Evolutionary conservation across 2,329 filamentous ascomycete species (phyloP), one percentile per base, ranked within the genome.

Genomic region (Arthroderma uncinatum): DNA sequence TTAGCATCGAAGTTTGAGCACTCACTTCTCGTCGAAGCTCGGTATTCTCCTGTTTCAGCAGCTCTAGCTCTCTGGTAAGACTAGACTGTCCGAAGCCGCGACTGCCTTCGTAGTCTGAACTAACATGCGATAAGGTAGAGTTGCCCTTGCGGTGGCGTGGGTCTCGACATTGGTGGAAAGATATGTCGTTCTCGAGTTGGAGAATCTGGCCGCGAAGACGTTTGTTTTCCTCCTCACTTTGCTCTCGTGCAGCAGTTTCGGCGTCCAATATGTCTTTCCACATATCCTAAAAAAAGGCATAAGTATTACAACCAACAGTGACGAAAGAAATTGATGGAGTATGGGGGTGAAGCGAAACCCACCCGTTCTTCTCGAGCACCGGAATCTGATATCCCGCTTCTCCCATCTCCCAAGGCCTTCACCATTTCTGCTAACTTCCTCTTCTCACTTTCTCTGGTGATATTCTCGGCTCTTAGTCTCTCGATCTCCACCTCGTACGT

Each of bases 1-100:
- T 96, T 34, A 98, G 80, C 89, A 98, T 97, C 0, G 91, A 96
- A 0, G 91, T 95, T 70, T 98, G 93, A 2, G 93, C 93, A 60
- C 91, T 89, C 30, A 97, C 87, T 70, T 97, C 91, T 56, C 91
- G 86, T 55, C 92, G 83, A 33, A 98, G 73, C 69, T 96, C 92
- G 2, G 89, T 89, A 65, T 96, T 97, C 67, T 97, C 92, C 67
- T 92, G 89, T 54, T 88, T 85, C 28, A 97, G 75, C 63, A 94
- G 86, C 61, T 89, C 86, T 57, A 89, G 74, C 60, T 95, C 89
- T n/a, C 93, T 87, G 1, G 90, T 80, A 7, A 82, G 87, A 61
- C 79, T 84, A 1, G 83, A 77, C 8, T 79, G 77, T 64, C 80
- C 84, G 48, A 80, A 73, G 40, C 76, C 75, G 58, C 77, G 61